Percentiles rank a stretch among this genome's conserved stretches.
These are phyloP conservation scores for Apiotrichum veenhuisii DNA, from an alignment of 1,284 basidiomycete genomes.

Conservation along the genomic window DNA sequence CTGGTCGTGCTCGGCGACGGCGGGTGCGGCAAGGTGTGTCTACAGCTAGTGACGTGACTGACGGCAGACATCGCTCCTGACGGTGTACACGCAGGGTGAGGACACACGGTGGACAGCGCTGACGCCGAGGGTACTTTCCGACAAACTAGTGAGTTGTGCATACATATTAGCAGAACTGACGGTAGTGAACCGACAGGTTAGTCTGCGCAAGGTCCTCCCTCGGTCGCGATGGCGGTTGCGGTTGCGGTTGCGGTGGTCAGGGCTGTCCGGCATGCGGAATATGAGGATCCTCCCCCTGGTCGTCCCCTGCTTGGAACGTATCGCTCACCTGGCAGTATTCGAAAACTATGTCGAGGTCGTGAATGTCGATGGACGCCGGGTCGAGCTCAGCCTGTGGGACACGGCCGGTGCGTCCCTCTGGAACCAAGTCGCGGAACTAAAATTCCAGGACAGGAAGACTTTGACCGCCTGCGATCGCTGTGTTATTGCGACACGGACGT, in stretches of 20 bases:
- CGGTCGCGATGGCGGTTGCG: too few species aligned
- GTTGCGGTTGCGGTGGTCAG: too few species aligned
- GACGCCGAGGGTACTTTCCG: slow-evolving; percentile 41
- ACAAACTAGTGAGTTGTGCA: slow-evolving; percentile 41
- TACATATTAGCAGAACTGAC: not conserved
- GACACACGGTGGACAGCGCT: slow-evolving; percentile 11
- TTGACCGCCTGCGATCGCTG: slow-evolving; percentile 82
- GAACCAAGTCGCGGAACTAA: too few species aligned
- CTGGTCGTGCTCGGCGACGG: slow-evolving; percentile 87
- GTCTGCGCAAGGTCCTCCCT: slow-evolving; percentile 13
- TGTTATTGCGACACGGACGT: slow-evolving; percentile 95
- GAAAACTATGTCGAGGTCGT: slow-evolving; percentile 89
- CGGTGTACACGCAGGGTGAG: slow-evolving; percentile 48
- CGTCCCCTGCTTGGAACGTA: too few species aligned
- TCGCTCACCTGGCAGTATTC: slow-evolving; percentile 59
- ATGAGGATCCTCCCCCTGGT: too few species aligned
- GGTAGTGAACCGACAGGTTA: slow-evolving; percentile 71
- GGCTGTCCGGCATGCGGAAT: too few species aligned
- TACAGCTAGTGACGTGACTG: not conserved
- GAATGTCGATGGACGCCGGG: slow-evolving; percentile 71
- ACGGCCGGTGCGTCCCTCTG: slow-evolving; percentile 83
- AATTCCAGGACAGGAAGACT: slow-evolving; percentile 96
- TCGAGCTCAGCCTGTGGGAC: slow-evolving; percentile 93
- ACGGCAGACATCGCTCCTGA: slow-evolving; percentile 65
- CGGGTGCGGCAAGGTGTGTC: slow-evolving; percentile 66